Evolutionary conservation across 352 stramenopile genomes (phyloP).

Genomic region (Plasmopara halstedii): DNA sequence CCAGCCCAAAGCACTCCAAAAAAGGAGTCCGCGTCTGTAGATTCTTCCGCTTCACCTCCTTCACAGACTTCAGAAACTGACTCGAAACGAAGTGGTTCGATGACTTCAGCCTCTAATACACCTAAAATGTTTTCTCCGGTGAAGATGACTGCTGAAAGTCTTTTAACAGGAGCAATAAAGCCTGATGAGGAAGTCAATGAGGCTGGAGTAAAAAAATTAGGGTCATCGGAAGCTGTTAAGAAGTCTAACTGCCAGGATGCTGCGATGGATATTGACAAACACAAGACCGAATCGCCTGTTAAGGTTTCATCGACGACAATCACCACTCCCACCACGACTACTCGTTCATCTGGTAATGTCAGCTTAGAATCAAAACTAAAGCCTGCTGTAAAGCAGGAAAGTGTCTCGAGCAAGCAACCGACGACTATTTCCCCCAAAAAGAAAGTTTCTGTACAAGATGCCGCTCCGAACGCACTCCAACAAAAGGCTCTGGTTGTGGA

Average conservation of each 20-base stretch:
- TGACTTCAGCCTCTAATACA: conserved; percentile 12
- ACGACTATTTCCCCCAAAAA: conserved; percentile 18
- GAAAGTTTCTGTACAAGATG: conserved; percentile 9
- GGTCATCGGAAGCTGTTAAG: conserved; percentile 1
- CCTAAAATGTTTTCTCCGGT: conserved; percentile 16
- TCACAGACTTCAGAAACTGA: conserved; percentile 6
- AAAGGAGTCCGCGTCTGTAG: conserved; percentile 13
- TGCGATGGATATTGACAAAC: conserved; percentile 16
- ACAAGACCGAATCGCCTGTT: conserved; percentile 8
- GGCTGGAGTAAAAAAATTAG: conserved; percentile 2
- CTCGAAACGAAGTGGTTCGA: conserved; percentile 17
- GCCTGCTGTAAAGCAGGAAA: conserved; percentile 6
- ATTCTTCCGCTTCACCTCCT: conserved; percentile 1
- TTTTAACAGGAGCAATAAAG: conserved; percentile 4
- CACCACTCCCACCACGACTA: conserved; percentile 16
- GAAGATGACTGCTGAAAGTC: neutral
- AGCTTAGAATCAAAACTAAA: conserved; percentile 7
- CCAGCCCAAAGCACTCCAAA: conserved; percentile 27
- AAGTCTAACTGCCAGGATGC: conserved; percentile 4
- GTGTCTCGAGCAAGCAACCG: conserved; percentile 4
- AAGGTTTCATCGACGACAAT: conserved; percentile 13
- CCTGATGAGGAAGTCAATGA: conserved; percentile 6
- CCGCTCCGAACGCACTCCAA: conserved; percentile 6
- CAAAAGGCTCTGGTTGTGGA: conserved; percentile 12
- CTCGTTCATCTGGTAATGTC: conserved; percentile 9